A percentile compares a stretch with the other conserved stretches of the same genome.
Conservation (phyloP, 2,329 filamentous ascomycete species). For the Paecilomyces variotii region DNA sequence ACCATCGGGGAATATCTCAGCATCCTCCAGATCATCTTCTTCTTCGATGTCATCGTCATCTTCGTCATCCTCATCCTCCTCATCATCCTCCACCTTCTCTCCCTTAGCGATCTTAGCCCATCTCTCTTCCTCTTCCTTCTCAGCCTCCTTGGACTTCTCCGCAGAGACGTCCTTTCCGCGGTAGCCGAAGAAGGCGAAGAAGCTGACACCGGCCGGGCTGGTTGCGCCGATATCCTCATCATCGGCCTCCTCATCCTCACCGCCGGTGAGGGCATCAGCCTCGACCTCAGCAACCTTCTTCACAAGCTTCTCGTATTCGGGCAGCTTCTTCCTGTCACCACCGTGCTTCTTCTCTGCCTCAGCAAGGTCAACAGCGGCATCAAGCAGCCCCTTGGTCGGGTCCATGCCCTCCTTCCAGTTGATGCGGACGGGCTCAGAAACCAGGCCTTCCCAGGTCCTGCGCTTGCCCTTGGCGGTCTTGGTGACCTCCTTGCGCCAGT, state of each 20-base stretch:
- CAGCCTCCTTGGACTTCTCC: slow-evolving; percentile 60
- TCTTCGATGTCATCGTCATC: slow-evolving; percentile 54
- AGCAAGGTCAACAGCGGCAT: slow-evolving; percentile 62
- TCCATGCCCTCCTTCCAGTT: slow-evolving; percentile 83
- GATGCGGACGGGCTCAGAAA: slow-evolving; percentile 83
- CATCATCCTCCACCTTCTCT: slow-evolving; percentile 42
- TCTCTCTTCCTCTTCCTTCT: slow-evolving; percentile 53
- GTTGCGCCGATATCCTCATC: slow-evolving; percentile 31
- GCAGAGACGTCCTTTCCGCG: slow-evolving; percentile 60
- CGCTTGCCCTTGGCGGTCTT: slow-evolving; percentile 33
- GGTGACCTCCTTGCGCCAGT: slow-evolving; percentile 57
- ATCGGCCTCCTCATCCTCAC: slow-evolving; percentile 28
- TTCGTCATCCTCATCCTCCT: slow-evolving; percentile 36
- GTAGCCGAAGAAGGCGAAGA: slow-evolving; percentile 88
- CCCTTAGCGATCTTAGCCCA: slow-evolving; percentile 43
- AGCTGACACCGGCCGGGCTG: slow-evolving; percentile 62
- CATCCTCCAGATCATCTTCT: slow-evolving; percentile 55
- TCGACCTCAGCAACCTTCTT: slow-evolving; percentile 39
- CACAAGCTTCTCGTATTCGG: slow-evolving; percentile 46
- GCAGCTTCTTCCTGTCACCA: slow-evolving; percentile 45
- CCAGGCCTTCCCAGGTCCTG: slow-evolving; percentile 65
- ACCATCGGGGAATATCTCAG: slow-evolving; percentile 82
- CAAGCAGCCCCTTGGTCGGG: slow-evolving; percentile 70
- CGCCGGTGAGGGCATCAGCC: slow-evolving; percentile 22
- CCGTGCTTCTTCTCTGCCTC: slow-evolving; percentile 53